Conservation (phyloP, 2,329 filamentous ascomycete species). For the Nannizziopsis arthrosporioides region DNA sequence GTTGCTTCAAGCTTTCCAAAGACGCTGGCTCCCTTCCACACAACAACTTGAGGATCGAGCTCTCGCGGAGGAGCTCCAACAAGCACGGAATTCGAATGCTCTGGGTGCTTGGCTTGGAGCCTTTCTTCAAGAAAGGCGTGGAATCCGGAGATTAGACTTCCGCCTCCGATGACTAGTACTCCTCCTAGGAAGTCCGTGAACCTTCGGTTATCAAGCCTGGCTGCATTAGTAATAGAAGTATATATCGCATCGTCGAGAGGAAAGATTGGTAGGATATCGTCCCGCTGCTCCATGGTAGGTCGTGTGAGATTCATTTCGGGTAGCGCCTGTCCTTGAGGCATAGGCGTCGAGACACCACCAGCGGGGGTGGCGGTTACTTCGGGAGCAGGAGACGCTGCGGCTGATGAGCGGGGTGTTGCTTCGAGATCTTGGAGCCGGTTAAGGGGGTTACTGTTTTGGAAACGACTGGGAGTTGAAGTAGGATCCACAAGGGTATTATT, state of each 20-base stretch:
- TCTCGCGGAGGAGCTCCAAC: slow-evolving; percentile 68
- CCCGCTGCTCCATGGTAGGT: slow-evolving; percentile 50
- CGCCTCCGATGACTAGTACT: slow-evolving; percentile 84
- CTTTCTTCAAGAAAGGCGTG: slow-evolving; percentile 72
- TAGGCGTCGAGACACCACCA: slow-evolving; percentile 34
- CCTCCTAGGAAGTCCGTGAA: slow-evolving; percentile 78
- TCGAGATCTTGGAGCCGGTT: slow-evolving; percentile 57
- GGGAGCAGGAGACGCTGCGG: slow-evolving; percentile 75
- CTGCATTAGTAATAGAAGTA: slow-evolving; percentile 75
- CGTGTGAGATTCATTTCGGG: neutral
- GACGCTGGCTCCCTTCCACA: slow-evolving; percentile 95
- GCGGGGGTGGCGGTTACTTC: slow-evolving; percentile 60
- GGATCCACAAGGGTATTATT: slow-evolving; percentile 23
- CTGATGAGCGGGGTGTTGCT: slow-evolving; percentile 70
- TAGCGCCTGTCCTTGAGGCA: slow-evolving; percentile 18
- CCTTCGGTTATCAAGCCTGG: slow-evolving; percentile 82
- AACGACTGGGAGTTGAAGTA: slow-evolving; percentile 37
- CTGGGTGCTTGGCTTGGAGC: slow-evolving; percentile 53
- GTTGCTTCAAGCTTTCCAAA: slow-evolving; percentile 77
- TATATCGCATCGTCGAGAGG: slow-evolving; percentile 83
- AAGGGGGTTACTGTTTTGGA: slow-evolving; percentile 58
- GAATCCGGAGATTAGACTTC: slow-evolving; percentile 68
- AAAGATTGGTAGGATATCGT: slow-evolving; percentile 68
- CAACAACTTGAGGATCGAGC: slow-evolving; percentile 92
- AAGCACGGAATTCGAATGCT: slow-evolving; percentile 55